These are phyloP conservation scores for Camellia granthamiana DNA, from an alignment of 148 eudicot species.

Conservation along the genomic window DNA sequence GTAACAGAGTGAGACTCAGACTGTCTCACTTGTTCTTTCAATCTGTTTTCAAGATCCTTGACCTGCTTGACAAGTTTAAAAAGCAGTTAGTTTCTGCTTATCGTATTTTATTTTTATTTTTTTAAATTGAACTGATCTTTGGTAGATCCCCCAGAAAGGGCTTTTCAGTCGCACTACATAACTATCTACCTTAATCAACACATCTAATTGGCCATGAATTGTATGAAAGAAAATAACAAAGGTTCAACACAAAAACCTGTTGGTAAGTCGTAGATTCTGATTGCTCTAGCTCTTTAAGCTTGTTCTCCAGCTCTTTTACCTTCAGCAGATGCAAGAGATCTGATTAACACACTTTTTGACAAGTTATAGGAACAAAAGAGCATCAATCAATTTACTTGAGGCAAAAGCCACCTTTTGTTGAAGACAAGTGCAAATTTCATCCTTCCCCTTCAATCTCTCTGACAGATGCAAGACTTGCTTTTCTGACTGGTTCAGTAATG, in stretches of 20 bases:
- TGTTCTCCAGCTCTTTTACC: conserved; percentile 74
- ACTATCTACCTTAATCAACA: background rate
- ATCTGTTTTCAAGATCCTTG: conserved; percentile 64
- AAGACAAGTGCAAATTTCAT: conserved; percentile 56
- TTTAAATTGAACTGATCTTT: background rate
- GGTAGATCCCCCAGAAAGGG: background rate
- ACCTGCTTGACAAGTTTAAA: conserved; percentile 41
- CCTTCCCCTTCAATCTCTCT: conserved; percentile 63
- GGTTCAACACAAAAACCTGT: conserved; percentile 29
- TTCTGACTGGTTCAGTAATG: conserved; percentile 55
- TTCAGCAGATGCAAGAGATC: conserved; percentile 28
- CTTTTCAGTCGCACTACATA: background rate
- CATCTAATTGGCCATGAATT: background rate
- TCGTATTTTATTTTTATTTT: background rate
- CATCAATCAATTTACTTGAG: background rate
- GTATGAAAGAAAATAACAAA: background rate
- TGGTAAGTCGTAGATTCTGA: conserved; percentile 49
- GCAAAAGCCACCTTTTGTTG: conserved; percentile 52
- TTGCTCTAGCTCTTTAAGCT: conserved; percentile 56
- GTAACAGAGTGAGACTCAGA: conserved; percentile 40
- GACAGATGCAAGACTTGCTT: conserved; percentile 60
- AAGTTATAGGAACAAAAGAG: background rate
- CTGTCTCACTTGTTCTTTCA: conserved; percentile 62
- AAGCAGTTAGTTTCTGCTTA: conserved; percentile 10
- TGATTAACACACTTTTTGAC: background rate